Base-by-base conservation (phyloP, 768 basidiomycete species). In the Tricholoma sp. region DNA sequence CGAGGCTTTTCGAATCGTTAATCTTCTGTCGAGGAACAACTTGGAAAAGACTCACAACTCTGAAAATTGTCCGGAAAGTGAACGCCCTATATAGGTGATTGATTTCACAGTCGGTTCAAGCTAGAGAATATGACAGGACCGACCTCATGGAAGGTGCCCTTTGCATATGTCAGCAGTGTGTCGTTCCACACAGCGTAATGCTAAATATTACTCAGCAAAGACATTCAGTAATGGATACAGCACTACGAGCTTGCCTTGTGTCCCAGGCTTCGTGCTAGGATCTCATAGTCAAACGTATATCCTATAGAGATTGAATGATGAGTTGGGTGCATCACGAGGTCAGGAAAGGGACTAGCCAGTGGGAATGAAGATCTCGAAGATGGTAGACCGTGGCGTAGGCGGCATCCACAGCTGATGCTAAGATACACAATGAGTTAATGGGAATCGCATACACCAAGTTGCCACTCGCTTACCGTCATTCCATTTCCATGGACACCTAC, bases 401-500 rank as follows among this genome's bases (percentile, higher is more conserved):
- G 86, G 82, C 87, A 89, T 88, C 78, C 83, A 81, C 52, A 90
- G 72, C 50, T 87, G 72, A 65, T 87, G 84, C 64, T 68, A 9
- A 7, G n/a, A n/a, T n/a, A 42, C 11, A 44, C 3, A 53, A 24
- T 49, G 32, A 49, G 5, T 15, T 20, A 17, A 50, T 41, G 6
- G 17, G 2, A 41, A 34, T 17, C 10, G 50, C 29, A 15, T n/a
- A 11, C 33, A 59, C 7, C 29, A 15, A 57, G 32, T 24, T 10
- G 8, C 41, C 4, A 18, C 47, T 44, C 18, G 32, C 17, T 54
- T 59, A 74, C 75, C 47, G 88, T 86, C 8, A 91, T 71, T n/a
- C 88, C 86, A 67, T 88, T 89, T 12, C 86, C 87, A 57, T 86
- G 85, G 15, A 86, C 81, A n/a, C 84, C 85, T 28, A 87, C 65